phyloP scores from a whole-genome alignment of 139 green algal genomes.

The Astrephomene gubernaculifera region DNA sequence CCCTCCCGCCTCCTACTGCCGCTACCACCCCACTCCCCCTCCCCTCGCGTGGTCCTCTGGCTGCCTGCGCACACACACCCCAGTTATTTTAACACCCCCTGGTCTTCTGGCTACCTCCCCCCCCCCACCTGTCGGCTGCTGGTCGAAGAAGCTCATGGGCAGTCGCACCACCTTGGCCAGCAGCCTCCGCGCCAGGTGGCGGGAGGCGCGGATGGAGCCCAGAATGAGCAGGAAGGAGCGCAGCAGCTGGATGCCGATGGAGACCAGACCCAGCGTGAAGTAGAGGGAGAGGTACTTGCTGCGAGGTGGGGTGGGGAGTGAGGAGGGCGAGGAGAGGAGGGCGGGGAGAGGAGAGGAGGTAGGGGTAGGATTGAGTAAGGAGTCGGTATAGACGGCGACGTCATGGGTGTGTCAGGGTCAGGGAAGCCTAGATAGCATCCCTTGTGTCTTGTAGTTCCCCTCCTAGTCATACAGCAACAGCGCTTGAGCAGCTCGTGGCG shows the following conservation, averaged over 20 bases:
- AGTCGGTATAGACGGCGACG: too few species aligned
- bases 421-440: too few species aligned
- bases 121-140: conserved; percentile 74
- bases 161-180: conserved; percentile 77
- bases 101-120: too few species aligned
- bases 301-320: background rate
- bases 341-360: background rate
- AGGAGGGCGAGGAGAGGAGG: background rate
- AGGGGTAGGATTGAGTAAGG: background rate
- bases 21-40: background rate
- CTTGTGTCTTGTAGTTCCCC: too few species aligned
- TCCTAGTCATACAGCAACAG: too few species aligned
- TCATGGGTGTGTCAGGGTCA: too few species aligned
- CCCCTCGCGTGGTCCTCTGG: background rate
- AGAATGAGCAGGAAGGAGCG: conserved; percentile 60
- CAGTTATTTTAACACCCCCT: background rate
- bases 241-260: conserved; percentile 53
- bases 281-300: conserved; percentile 72
- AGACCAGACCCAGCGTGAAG: conserved; percentile 73
- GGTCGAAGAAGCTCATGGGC: conserved; percentile 92
- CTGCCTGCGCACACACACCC: background rate
- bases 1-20: background rate
- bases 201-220: conserved; percentile 60
- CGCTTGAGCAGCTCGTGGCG: too few species aligned
- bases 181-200: conserved; percentile 56